phyloP scores from a whole-genome alignment of 805 yeast species.

The Pichia nakasei region DNA sequence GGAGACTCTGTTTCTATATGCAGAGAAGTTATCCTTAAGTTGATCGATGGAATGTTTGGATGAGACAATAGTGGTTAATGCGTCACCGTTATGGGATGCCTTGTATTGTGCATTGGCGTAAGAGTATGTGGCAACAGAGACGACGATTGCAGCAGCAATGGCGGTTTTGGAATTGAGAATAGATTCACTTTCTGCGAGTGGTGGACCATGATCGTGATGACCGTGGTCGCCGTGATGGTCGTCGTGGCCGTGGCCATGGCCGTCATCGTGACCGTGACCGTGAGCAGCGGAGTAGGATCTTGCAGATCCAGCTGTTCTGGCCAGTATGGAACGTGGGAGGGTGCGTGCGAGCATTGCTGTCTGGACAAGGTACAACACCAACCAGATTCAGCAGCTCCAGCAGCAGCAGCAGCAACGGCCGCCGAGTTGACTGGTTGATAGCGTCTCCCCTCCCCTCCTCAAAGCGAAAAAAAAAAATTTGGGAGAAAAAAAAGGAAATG shows the following conservation, averaged over 20 bases:
- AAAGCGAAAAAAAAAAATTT: too few species aligned
- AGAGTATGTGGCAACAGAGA: slow-evolving; percentile 34
- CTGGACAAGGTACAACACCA: background rate
- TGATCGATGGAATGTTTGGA: slow-evolving; percentile 14
- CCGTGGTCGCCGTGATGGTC: slow-evolving; percentile 14
- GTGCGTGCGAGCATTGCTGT: slow-evolving; percentile 1
- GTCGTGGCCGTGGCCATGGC: slow-evolving; percentile 3
- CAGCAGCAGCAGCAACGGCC: too few species aligned
- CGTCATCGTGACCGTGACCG: slow-evolving; percentile 6
- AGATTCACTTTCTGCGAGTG: slow-evolving; percentile 22
- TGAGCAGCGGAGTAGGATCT: slow-evolving; percentile 12
- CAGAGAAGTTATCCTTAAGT: slow-evolving; percentile 15
- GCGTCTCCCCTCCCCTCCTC: too few species aligned
- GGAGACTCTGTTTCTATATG: slow-evolving; percentile 19
- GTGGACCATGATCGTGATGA: slow-evolving; percentile 14
- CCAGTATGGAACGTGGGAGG: background rate
- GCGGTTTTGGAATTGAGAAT: slow-evolving; percentile 22
- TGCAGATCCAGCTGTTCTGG: background rate
- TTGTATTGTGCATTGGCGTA: slow-evolving; percentile 42
- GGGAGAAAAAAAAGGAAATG: too few species aligned
- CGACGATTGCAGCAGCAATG: slow-evolving; percentile 13
- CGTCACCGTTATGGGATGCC: slow-evolving; percentile 31
- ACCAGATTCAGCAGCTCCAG: too few species aligned
- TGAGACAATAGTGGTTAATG: slow-evolving; percentile 16
- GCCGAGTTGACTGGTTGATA: too few species aligned